A percentile compares a stretch with the other conserved stretches of the same genome.
phyloP scores from a whole-genome alignment of 2,329 filamentous ascomycete species.

The Parastagonospora nodorum region DNA sequence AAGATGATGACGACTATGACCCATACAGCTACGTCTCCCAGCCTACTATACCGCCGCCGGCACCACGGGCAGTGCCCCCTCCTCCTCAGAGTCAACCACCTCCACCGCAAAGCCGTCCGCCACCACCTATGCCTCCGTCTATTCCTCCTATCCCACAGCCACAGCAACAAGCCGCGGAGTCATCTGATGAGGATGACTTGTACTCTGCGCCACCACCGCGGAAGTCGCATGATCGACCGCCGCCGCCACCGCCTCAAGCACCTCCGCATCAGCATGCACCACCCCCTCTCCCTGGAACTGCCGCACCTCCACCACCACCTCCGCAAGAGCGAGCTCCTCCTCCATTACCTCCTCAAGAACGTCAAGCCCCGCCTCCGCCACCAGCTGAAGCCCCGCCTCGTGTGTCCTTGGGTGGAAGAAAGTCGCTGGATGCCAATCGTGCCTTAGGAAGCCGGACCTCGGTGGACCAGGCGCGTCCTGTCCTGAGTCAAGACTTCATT shows the following conservation, averaged over 20 bases:
- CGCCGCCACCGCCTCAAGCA: constrained; percentile 44
- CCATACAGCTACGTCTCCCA: constrained; percentile 59
- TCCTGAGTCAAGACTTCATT: constrained; percentile 78
- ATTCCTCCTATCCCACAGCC: constrained; percentile 35
- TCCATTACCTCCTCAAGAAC: constrained; percentile 49
- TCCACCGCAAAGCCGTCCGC: constrained; percentile 36
- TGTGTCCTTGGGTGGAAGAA: constrained; percentile 52
- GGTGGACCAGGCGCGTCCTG: constrained; percentile 73
- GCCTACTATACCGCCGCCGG: constrained; percentile 28
- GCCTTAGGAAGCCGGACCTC: constrained; percentile 63
- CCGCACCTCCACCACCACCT: constrained; percentile 42
- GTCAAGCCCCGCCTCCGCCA: constrained; percentile 34
- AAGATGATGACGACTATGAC: constrained; percentile 69
- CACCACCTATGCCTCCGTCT: constrained; percentile 43
- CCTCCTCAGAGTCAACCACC: constrained; percentile 40
- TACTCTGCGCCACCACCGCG: constrained; percentile 43
- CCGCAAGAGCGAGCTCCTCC: constrained; percentile 48
- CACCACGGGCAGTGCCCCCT: constrained; percentile 45
- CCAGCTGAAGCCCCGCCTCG: constrained; percentile 50
- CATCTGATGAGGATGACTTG: constrained; percentile 45
- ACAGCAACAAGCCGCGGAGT: constrained; percentile 31
- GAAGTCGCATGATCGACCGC: constrained; percentile 42
- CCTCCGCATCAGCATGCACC: constrained; percentile 41
- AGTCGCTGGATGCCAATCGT: constrained; percentile 69
- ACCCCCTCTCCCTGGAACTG: constrained; percentile 48